phyloP scores from a whole-genome alignment of 441 rosid genomes.

The Biscutella laevigata region DNA sequence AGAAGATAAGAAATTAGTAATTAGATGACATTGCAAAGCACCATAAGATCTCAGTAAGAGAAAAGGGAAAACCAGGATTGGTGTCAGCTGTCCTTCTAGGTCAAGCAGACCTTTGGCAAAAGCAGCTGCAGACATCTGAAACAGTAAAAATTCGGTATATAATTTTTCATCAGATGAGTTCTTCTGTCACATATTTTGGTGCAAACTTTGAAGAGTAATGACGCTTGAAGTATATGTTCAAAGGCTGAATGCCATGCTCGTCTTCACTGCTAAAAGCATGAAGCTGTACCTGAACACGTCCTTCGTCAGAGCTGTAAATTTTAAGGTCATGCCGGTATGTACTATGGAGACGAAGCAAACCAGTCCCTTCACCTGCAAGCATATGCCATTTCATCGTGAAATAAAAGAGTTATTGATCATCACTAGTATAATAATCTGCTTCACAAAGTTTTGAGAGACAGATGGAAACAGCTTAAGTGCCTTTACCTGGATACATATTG shows the following conservation, averaged over 20 bases:
- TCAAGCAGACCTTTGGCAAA: constrained; percentile 99
- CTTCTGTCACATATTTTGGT: neutral
- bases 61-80: constrained; percentile 69
- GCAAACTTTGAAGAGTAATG: constrained; percentile 4
- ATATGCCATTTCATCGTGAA: neutral
- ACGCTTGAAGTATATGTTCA: constrained; percentile 7
- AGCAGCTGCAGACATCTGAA: constrained; percentile 99
- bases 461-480: no score
- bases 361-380: constrained; percentile 94
- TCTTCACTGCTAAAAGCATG: neutral
- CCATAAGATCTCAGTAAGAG: constrained; percentile 14
- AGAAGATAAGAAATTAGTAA: constrained; percentile 7
- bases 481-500: constrained; percentile 96
- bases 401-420: neutral
- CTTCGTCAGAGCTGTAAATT: constrained; percentile 99
- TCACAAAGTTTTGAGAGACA: no score
- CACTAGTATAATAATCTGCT: constrained; percentile 5
- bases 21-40: constrained; percentile 18
- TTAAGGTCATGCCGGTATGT: constrained; percentile 99
- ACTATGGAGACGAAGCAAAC: constrained; percentile 97
- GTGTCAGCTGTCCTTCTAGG: constrained; percentile 97
- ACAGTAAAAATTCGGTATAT: constrained; percentile 2
- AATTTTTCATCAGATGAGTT: neutral
- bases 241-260: neutral
- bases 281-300: constrained; percentile 88